phyloP scores from a whole-genome alignment of 768 basidiomycete genomes.

The Lentinula aciculospora region DNA sequence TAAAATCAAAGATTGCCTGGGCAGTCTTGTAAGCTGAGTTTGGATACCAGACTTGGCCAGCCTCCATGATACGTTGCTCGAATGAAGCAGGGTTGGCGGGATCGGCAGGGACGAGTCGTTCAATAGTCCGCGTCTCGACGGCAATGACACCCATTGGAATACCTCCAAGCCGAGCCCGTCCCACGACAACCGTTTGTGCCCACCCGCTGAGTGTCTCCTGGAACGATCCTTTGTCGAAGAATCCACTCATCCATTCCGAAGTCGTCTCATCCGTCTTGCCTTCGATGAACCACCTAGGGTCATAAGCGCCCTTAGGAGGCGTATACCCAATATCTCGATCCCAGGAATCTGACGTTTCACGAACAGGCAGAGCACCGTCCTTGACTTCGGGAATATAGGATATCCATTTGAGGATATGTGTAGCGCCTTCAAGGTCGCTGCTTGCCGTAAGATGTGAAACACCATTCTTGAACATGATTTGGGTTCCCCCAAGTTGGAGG shows the following conservation, averaged over 20 bases:
- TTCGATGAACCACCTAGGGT: conserved; percentile 97
- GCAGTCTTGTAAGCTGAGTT: conserved; percentile 99
- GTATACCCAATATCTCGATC: conserved; percentile 88
- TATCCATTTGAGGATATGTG: conserved; percentile 91
- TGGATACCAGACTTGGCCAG: conserved; percentile 99
- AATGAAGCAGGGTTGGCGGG: conserved; percentile 96
- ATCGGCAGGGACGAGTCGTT: conserved; percentile 94
- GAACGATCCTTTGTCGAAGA: conserved; percentile 97
- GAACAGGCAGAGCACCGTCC: conserved; percentile 75
- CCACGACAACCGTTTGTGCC: conserved; percentile 98
- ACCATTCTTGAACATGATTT: conserved; percentile 99
- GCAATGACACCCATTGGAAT: conserved; percentile 98
- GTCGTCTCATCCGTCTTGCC: conserved; percentile 86
- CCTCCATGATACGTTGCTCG: conserved; percentile 98
- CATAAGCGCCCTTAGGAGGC: conserved; percentile 92
- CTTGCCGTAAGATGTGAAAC: conserved; percentile 93
- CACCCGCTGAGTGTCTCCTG: conserved; percentile 98
- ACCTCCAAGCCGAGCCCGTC: conserved; percentile 92
- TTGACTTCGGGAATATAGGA: conserved; percentile 88
- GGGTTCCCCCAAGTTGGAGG: conserved; percentile 97
- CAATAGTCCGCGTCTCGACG: conserved; percentile 95
- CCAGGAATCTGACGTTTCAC: conserved; percentile 72
- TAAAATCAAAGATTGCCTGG: conserved; percentile 98
- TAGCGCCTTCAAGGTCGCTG: conserved; percentile 94
- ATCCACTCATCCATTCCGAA: conserved; percentile 76